Evolutionary conservation across 2,329 filamentous ascomycete species (phyloP).

Genomic region (Domatiomyces globalis): DNA sequence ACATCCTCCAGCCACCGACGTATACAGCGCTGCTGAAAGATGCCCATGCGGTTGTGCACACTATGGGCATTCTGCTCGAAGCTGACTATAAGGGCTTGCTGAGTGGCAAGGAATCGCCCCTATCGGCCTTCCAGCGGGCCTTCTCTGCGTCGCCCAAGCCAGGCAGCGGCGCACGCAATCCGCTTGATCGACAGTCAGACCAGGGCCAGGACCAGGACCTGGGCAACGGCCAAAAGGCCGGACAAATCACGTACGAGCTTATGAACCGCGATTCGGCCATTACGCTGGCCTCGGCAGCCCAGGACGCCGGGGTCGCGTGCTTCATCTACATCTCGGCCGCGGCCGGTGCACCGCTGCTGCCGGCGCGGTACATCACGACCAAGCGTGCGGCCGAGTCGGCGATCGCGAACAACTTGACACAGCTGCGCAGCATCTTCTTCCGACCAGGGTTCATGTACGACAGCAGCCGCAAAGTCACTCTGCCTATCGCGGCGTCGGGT

Average conservation of each 20-base stretch:
- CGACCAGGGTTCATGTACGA: conserved; percentile 86
- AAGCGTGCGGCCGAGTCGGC: conserved; percentile 79
- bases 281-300: conserved; percentile 63
- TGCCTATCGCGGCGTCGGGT: conserved; percentile 69
- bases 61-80: conserved; percentile 89
- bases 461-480: conserved; percentile 60
- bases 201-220: conserved; percentile 41
- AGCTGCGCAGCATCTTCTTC: conserved; percentile 67
- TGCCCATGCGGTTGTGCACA: conserved; percentile 80
- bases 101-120: conserved; percentile 66
- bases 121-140: conserved; percentile 62
- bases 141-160: conserved; percentile 50
- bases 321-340: conserved; percentile 87
- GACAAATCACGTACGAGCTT: conserved; percentile 82
- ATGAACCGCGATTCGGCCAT: conserved; percentile 80
- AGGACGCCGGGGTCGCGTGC: conserved; percentile 42
- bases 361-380: conserved; percentile 71
- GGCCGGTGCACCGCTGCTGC: conserved; percentile 70
- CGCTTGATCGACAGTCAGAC: conserved; percentile 47
- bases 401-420: conserved; percentile 57
- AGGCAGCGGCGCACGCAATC: conserved; percentile 55
- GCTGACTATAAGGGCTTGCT: conserved; percentile 94
- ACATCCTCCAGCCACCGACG: conserved; percentile 68
- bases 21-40: conserved; percentile 63
- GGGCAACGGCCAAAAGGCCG: conserved; percentile 50